phyloP scores from a whole-genome alignment of 2,329 filamentous ascomycete species.

The Pseudocercospora pini-densiflorae region DNA sequence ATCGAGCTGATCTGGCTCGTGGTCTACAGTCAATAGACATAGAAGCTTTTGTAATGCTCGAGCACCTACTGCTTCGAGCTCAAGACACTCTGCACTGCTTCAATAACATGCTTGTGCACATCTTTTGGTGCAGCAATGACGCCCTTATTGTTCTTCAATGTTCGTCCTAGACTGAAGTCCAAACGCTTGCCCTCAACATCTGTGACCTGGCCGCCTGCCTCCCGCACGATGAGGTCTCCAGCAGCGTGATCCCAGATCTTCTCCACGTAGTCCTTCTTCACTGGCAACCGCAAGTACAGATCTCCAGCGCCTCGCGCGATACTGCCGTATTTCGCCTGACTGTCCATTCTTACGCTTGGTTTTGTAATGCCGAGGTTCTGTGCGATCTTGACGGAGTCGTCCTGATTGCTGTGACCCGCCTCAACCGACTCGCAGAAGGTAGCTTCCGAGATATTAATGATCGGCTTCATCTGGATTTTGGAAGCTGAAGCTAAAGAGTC shows the following conservation, averaged over 20 bases:
- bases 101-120: slow-evolving; percentile 76
- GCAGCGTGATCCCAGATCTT: slow-evolving; percentile 99
- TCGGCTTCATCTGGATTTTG: slow-evolving; percentile 77
- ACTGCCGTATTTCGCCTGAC: slow-evolving; percentile 95
- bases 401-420: slow-evolving; percentile 87
- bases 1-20: not conserved
- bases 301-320: slow-evolving; percentile 94
- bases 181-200: slow-evolving; percentile 84
- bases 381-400: slow-evolving; percentile 84
- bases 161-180: slow-evolving; percentile 86
- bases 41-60: not conserved
- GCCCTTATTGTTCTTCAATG: slow-evolving; percentile 87
- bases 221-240: slow-evolving; percentile 89
- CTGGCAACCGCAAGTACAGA: slow-evolving; percentile 88
- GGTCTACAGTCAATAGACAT: not conserved
- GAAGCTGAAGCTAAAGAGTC: slow-evolving; percentile 59
- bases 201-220: slow-evolving; percentile 90
- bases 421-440: slow-evolving; percentile 98
- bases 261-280: slow-evolving; percentile 87
- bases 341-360: slow-evolving; percentile 94
- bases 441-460: slow-evolving; percentile 75
- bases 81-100: slow-evolving; percentile 81
- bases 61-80: slow-evolving; percentile 45
- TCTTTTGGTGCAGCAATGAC: slow-evolving; percentile 84
- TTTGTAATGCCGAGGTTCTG: slow-evolving; percentile 82